These are phyloP conservation scores for Grosmannia serpens DNA, from an alignment of 2,329 filamentous ascomycete genomes.

Conservation along the genomic window DNA sequence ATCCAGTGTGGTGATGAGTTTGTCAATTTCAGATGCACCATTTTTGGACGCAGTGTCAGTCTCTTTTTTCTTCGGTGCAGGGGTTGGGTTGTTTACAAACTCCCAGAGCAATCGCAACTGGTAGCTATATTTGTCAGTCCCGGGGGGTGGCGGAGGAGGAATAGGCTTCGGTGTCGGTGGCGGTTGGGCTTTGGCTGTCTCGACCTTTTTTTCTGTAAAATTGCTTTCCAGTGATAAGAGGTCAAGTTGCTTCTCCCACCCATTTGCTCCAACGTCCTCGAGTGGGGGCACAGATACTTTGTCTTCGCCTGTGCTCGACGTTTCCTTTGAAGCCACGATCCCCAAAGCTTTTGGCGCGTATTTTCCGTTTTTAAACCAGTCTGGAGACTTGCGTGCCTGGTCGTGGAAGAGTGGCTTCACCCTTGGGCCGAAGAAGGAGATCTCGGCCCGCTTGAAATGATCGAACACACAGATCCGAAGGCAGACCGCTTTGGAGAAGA, in stretches of 20 bases:
- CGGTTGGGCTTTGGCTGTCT: not conserved
- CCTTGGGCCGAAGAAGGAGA: constrained; percentile 15
- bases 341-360: constrained; percentile 7
- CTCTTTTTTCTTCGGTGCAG: not conserved
- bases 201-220: not conserved
- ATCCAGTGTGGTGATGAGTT: constrained; percentile 4
- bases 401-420: constrained; percentile 10
- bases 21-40: not conserved
- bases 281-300: not conserved
- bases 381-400: constrained; percentile 6
- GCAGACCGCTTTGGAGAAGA: constrained; percentile 14
- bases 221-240: not conserved
- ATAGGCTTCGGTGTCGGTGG: not conserved
- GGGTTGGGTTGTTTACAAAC: constrained; percentile 4
- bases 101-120: constrained; percentile 9
- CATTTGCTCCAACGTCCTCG: not conserved
- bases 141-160: not conserved
- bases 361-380: constrained; percentile 7
- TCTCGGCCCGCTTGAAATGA: constrained; percentile 2
- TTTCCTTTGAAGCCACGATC: not conserved
- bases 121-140: constrained; percentile 1
- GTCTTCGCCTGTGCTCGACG: too few relatives aligned
- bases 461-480: constrained; percentile 17
- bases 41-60: not conserved
- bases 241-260: not conserved